Evolutionary conservation across 805 yeast species (phyloP).

Genomic region (Vanderwaltozyma tropicalis): DNA sequence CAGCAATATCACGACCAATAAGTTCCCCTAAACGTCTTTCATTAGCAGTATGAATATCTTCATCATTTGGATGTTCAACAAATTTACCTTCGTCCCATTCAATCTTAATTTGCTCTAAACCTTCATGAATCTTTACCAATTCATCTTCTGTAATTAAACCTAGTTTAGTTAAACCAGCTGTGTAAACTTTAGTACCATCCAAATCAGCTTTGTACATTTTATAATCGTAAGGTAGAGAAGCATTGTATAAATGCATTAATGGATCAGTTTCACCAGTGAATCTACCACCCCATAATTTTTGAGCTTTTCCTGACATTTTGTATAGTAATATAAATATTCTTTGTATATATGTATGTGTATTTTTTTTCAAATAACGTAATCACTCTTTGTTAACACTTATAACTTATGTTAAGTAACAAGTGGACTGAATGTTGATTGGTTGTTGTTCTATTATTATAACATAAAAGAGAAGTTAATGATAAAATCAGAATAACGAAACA

Average conservation of each 20-base stretch:
- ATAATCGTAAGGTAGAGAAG: conserved; percentile 91
- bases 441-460: not conserved
- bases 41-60: conserved; percentile 97
- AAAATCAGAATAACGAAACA: not conserved
- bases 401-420: not conserved
- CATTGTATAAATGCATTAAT: conserved; percentile 92
- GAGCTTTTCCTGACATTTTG: conserved; percentile 30
- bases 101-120: conserved; percentile 54
- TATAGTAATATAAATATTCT: too few relatives aligned
- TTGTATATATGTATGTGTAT: too few relatives aligned
- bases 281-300: conserved; percentile 95
- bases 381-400: not conserved
- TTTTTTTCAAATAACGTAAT: too few relatives aligned
- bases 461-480: not conserved
- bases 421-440: not conserved
- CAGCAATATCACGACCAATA: conserved; percentile 87
- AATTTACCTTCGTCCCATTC: conserved; percentile 79
- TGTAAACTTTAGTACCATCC: conserved; percentile 88
- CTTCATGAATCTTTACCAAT: conserved; percentile 69
- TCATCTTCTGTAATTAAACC: conserved; percentile 68
- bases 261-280: conserved; percentile 97
- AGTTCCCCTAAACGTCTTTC: conserved; percentile 96
- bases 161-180: conserved; percentile 71
- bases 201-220: conserved; percentile 91
- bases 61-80: conserved; percentile 44